A percentile compares a stretch with the other conserved stretches of the same genome.
Evolutionary conservation across 2,329 filamentous ascomycete genomes (phyloP).

Genomic region (Fusarium humuli): DNA sequence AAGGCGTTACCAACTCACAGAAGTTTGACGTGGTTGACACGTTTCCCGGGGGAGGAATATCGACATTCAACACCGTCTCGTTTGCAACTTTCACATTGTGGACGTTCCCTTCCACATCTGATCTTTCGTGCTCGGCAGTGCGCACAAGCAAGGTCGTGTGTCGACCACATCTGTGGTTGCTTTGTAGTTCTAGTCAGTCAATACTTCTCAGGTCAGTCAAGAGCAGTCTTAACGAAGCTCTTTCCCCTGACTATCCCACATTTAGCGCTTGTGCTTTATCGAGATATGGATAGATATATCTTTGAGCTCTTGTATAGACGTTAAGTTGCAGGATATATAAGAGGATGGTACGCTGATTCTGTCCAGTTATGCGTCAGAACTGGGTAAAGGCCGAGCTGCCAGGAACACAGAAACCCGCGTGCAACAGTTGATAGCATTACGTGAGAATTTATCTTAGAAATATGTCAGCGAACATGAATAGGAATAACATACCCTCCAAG

Average conservation of each 20-base stretch:
- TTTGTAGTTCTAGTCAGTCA: slow-evolving; percentile 29
- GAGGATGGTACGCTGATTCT: neutral
- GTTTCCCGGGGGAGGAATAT: slow-evolving; percentile 47
- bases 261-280: slow-evolving; percentile 1
- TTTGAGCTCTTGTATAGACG: neutral
- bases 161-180: slow-evolving; percentile 47
- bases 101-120: slow-evolving; percentile 45
- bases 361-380: neutral
- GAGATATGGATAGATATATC: neutral
- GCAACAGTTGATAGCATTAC: slow-evolving; percentile 28
- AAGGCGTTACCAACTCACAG: slow-evolving; percentile 39
- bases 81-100: slow-evolving; percentile 47
- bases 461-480: slow-evolving; percentile 6
- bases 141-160: slow-evolving; percentile 46
- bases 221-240: slow-evolving; percentile 38
- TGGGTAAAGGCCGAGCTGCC: slow-evolving; percentile 12
- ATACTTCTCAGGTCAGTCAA: neutral
- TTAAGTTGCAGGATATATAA: slow-evolving; percentile 11
- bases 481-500: neutral
- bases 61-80: slow-evolving; percentile 47
- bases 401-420: slow-evolving; percentile 29
- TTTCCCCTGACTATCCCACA: slow-evolving; percentile 44
- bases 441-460: slow-evolving; percentile 36
- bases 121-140: slow-evolving; percentile 47
- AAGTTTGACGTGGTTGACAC: slow-evolving; percentile 47